phyloP scores from a whole-genome alignment of 805 yeast genomes.

The Yueomyces sinensis region DNA sequence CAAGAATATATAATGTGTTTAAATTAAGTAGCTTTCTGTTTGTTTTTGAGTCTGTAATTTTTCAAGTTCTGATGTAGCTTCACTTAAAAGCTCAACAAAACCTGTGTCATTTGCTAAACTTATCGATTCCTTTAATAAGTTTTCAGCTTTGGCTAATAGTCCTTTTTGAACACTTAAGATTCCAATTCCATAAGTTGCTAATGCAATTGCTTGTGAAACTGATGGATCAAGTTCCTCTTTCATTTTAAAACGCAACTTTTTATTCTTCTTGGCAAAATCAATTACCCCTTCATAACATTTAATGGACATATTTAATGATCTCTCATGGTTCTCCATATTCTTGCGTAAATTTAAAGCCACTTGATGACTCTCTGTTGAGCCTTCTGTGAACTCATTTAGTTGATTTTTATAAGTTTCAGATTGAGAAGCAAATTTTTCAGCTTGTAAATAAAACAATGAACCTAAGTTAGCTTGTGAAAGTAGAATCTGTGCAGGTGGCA shows the following conservation, averaged over 20 bases:
- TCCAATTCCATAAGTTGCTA: conserved; percentile 78
- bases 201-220: conserved; percentile 55
- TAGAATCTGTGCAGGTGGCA: conserved; percentile 48
- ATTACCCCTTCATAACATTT: conserved; percentile 32
- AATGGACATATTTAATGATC: conserved; percentile 23
- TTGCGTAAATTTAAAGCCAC: background rate
- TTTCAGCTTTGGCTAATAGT: conserved; percentile 42
- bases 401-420: background rate
- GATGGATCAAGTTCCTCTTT: conserved; percentile 27
- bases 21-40: too few species aligned
- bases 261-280: conserved; percentile 27
- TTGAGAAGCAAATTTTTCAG: conserved; percentile 37
- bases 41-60: background rate
- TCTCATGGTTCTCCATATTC: conserved; percentile 10
- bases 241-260: conserved; percentile 20
- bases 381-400: background rate
- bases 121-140: conserved; percentile 53
- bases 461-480: conserved; percentile 60
- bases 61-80: conserved; percentile 50
- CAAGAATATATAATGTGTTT: too few species aligned
- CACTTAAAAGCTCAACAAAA: conserved; percentile 45
- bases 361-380: background rate
- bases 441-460: conserved; percentile 51
- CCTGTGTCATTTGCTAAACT: conserved; percentile 56
- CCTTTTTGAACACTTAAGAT: conserved; percentile 56